phyloP scores from a whole-genome alignment of 2,329 filamentous ascomycete genomes.

The Fusarium caatingaense region DNA sequence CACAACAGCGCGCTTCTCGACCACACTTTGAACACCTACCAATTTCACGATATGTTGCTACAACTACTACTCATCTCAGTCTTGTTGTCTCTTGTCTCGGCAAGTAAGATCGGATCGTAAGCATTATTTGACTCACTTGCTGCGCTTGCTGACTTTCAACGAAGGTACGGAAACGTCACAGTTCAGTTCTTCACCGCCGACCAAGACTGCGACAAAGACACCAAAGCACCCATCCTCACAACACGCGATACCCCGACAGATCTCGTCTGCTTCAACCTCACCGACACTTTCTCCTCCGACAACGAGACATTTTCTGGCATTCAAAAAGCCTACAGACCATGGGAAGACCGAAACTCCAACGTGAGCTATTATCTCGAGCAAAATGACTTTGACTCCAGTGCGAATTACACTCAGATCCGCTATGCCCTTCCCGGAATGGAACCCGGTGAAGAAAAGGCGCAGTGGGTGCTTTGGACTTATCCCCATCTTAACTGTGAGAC shows the following conservation, averaged over 20 bases:
- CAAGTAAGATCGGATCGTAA: neutral
- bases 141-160: neutral
- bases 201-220: neutral
- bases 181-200: neutral
- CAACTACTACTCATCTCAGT: neutral
- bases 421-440: neutral
- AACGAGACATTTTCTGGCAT: neutral
- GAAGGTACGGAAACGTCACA: neutral
- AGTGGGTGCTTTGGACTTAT: neutral
- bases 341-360: neutral
- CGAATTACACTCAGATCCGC: neutral
- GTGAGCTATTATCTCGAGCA: neutral
- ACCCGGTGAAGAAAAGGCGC: accelerated
- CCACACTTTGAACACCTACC: too few relatives aligned
- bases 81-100: neutral
- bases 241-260: neutral
- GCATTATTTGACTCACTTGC: neutral
- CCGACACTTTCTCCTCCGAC: neutral
- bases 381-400: neutral
- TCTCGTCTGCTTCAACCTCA: neutral
- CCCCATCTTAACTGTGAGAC: neutral
- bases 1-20: too few relatives aligned
- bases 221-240: neutral
- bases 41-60: neutral
- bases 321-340: neutral